Evolutionary conservation across 352 stramenopile species (phyloP), one percentile per base, ranked within the genome.

Genomic region (Globisporangium carolinianum): DNA sequence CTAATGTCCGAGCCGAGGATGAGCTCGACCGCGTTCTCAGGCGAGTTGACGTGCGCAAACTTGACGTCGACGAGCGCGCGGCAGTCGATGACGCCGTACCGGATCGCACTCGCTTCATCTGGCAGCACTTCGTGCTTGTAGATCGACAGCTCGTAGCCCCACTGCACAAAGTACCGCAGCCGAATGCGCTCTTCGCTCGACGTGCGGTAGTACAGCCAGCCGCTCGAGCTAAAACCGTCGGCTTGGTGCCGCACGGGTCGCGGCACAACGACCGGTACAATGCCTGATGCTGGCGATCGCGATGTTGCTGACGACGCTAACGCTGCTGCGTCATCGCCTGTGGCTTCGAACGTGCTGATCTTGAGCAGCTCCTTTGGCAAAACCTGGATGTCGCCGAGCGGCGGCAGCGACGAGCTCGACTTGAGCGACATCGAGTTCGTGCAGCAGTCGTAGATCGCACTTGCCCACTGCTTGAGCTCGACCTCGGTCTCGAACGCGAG

Each of bases 391-490:
- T 87, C 73, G 39, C 72, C 78, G 1, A 92, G 67, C 6, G 79
- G 76, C 17, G 69, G 72, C 18, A 94, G 55, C 5, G 75, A 79
- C 12, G 75, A 62, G 37, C 76, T 87, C 6, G 70, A 71, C 58
- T 93, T 86, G n/a, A 92, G 63, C 32, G 83, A 88, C 83, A 92
- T 91, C 1, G 85, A 91, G 60, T 95, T 95, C 3, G 85, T 93
- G 48, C 83, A 93, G 63, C 85, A 93, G 32, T 95, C 78, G 60
- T 89, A 91, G 53, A 95, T 92, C 12, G 76, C 71, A 7, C 74
- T 60, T 2, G 85, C 83, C 85, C 85, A 95, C 50, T 91, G 71
- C 0, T 72, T 80, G 14, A 95, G 63, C 7, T 83, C 76, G 12
- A 75, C 59, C 38, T 93, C 79, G 10, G 73, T 89, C 51, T 90